Evolutionary conservation across 169 alveolate species (phyloP).

Genomic region (Pseudocohnilembus persalinus): DNA sequence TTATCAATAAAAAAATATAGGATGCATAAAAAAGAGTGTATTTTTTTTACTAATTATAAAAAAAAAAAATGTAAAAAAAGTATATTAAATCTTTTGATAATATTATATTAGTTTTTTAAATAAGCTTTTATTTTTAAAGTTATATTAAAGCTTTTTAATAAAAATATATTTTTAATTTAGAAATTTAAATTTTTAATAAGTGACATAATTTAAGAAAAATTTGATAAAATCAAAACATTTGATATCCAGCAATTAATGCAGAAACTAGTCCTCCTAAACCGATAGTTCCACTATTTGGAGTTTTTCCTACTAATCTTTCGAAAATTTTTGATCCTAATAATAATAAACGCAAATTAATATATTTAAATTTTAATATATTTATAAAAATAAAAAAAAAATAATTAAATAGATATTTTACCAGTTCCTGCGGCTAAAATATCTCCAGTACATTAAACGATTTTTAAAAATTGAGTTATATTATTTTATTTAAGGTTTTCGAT

Average conservation of each 20-base stretch:
- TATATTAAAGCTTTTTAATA: neutral
- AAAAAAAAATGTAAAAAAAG: neutral
- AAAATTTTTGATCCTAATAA: constrained; percentile 54
- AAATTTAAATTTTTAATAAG: no score
- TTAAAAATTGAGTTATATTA: constrained; percentile 10
- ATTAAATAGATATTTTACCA: neutral
- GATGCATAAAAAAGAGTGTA: no score
- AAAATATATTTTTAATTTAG: no score
- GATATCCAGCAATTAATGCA: constrained; percentile 63
- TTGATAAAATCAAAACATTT: constrained; percentile 25
- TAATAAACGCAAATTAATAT: constrained; percentile 49
- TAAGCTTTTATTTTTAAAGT: no score
- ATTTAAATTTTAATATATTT: neutral
- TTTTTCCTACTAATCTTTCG: constrained; percentile 48
- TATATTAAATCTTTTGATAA: neutral
- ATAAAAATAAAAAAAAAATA: neutral
- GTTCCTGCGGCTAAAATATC: constrained; percentile 21
- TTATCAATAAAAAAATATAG: no score
- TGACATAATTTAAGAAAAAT: no score
- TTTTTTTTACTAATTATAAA: no score
- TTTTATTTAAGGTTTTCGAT: neutral
- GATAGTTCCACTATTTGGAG: constrained; percentile 60
- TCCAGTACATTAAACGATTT: constrained; percentile 5
- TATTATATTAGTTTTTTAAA: neutral
- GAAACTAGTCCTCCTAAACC: constrained; percentile 76